Conservation (phyloP, 345 rosid genomes). For the Gossypium raimondii region DNA sequence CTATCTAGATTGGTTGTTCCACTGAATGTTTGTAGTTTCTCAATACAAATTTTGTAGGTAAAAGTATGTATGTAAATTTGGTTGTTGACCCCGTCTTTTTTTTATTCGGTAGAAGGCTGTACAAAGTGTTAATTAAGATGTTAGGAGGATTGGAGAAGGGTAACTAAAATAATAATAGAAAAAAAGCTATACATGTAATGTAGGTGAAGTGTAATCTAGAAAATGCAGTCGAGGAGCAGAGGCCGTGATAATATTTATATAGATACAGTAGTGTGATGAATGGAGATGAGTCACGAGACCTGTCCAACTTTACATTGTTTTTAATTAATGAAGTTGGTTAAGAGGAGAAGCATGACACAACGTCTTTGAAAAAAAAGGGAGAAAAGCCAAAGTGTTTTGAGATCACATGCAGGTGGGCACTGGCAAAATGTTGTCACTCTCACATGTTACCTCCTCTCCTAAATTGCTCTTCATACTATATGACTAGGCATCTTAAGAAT, state of each 20-base stretch:
- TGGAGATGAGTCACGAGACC: constrained; percentile 5
- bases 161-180: not conserved
- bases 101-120: not conserved
- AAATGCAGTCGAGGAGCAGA: not conserved
- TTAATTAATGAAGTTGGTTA: constrained; percentile 11
- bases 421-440: not conserved
- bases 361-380: not conserved
- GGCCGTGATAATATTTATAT: constrained; percentile 15
- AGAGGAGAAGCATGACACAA: not conserved
- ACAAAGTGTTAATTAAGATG: not conserved
- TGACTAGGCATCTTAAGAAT: not conserved
- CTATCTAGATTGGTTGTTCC: not conserved
- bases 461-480: not conserved
- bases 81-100: not conserved
- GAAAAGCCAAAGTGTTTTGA: not conserved
- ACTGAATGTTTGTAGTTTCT: not conserved
- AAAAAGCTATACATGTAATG: too few relatives aligned
- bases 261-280: not conserved
- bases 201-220: not conserved
- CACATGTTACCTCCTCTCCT: not conserved
- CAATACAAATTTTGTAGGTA: not conserved
- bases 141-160: not conserved
- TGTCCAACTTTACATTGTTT: not conserved
- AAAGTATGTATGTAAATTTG: not conserved
- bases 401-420: not conserved